These are phyloP conservation scores for Rhizopogon roseolus DNA, from an alignment of 768 basidiomycete species.

Conservation along the genomic window DNA sequence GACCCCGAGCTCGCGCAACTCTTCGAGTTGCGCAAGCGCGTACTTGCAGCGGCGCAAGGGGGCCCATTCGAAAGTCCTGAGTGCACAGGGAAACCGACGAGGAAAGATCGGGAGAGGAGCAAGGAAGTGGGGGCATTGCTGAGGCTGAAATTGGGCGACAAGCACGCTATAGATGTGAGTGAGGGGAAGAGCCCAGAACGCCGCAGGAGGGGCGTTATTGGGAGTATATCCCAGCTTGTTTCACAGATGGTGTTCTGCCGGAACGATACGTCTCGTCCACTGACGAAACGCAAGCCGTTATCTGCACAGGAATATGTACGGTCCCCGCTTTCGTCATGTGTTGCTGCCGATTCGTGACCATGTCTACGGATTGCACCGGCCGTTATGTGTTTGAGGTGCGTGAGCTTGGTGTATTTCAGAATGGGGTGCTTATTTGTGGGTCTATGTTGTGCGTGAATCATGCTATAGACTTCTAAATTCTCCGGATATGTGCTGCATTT, in stretches of 20 bases:
- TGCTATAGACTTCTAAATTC: conserved; percentile 7
- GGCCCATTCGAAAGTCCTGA: conserved; percentile 35
- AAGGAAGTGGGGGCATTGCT: conserved; percentile 54
- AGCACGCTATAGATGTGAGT: conserved; percentile 16
- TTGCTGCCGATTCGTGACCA: conserved; percentile 6
- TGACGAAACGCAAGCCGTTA: conserved; percentile 30
- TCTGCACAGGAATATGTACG: conserved; percentile 15
- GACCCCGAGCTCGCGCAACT: conserved; percentile 37
- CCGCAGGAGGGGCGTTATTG: conserved; percentile 19
- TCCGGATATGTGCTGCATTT: conserved; percentile 1
- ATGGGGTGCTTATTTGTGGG: conserved; percentile 9
- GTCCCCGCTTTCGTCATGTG: conserved; percentile 26
- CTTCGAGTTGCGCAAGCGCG: conserved; percentile 35
- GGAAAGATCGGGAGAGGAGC: conserved; percentile 48
- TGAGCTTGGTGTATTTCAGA: background rate
- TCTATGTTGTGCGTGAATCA: conserved; percentile 7
- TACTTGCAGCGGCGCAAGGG: conserved; percentile 27
- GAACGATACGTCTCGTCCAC: conserved; percentile 32
- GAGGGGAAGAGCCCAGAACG: conserved; percentile 20
- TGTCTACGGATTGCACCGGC: background rate
- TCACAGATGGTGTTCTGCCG: conserved; percentile 45
- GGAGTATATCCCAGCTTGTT: conserved; percentile 36
- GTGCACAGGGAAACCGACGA: conserved; percentile 29
- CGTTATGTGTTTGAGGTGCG: conserved; percentile 1
- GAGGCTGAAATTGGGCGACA: conserved; percentile 45